Conservation (phyloP, 2,329 filamentous ascomycete species). For the Xylaria sp. region DNA sequence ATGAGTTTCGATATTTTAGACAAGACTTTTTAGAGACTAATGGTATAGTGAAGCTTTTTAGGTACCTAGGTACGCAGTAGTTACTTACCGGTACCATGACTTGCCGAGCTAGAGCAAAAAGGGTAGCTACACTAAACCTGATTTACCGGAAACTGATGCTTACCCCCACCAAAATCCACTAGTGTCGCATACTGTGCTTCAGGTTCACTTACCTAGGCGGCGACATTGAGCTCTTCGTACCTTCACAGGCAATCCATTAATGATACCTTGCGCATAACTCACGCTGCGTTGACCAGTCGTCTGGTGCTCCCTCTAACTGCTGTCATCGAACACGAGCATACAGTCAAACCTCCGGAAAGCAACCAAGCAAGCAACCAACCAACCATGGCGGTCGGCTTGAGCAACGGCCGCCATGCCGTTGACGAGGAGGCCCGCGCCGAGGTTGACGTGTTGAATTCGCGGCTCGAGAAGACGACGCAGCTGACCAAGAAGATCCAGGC, state of each 20-base stretch:
- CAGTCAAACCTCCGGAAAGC: too few relatives aligned
- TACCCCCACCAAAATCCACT: not conserved
- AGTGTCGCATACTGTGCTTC: not conserved
- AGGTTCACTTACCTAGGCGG: not conserved
- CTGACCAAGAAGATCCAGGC: slow-evolving; percentile 96
- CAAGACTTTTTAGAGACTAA: too few relatives aligned
- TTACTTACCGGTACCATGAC: too few relatives aligned
- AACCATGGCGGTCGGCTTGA: slow-evolving; percentile 63
- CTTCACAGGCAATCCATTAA: not conserved
- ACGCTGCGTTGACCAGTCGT: not conserved
- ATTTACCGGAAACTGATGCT: too few relatives aligned
- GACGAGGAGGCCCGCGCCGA: slow-evolving; percentile 76
- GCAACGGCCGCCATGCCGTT: slow-evolving; percentile 59
- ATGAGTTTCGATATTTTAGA: too few relatives aligned
- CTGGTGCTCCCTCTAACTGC: not conserved
- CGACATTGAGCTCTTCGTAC: not conserved
- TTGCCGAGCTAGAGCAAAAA: too few relatives aligned
- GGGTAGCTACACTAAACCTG: too few relatives aligned
- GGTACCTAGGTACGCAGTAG: too few relatives aligned
- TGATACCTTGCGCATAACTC: not conserved
- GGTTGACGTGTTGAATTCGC: slow-evolving; percentile 75
- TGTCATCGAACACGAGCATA: not conserved
- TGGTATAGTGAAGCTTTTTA: too few relatives aligned
- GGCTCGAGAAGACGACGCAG: slow-evolving; percentile 89
- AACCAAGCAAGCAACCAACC: too few relatives aligned